Evolutionary conservation across 176 grass and related monocot species (phyloP).

Genomic region (Aegilops umbellulata): DNA sequence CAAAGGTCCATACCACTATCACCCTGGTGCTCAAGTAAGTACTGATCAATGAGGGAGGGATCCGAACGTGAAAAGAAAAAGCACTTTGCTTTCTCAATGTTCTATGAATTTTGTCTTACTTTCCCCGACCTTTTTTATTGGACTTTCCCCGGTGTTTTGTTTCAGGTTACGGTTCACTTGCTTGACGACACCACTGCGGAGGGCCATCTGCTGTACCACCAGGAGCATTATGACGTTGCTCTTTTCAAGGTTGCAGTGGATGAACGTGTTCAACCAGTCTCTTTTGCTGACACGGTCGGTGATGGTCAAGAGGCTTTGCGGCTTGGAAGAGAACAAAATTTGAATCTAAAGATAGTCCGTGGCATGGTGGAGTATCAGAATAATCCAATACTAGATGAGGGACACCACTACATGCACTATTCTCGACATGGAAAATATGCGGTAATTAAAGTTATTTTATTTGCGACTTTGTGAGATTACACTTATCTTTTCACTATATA

Average conservation of each 20-base stretch:
- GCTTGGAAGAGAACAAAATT: neutral
- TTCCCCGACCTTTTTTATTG: no score
- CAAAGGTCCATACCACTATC: no score
- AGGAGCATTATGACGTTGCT: conserved; percentile 7
- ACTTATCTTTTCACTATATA: no score
- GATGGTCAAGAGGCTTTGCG: neutral
- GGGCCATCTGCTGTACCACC: neutral
- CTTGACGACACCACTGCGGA: neutral
- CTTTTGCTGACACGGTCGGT: neutral
- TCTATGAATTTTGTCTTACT: no score
- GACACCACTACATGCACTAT: neutral
- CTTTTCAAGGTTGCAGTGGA: neutral
- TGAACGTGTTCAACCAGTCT: neutral
- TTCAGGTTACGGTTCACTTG: neutral
- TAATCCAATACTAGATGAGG: neutral
- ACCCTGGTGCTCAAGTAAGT: no score
- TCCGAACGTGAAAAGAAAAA: no score
- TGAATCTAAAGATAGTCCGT: neutral
- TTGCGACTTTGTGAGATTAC: no score
- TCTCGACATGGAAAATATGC: neutral
- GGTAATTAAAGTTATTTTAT: neutral
- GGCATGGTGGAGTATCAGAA: neutral
- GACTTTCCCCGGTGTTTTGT: neutral
- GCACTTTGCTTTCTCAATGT: no score
- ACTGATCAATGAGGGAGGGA: no score